Evolutionary conservation across 345 rosid genomes (phyloP).

Genomic region (Dipteronia dyeriana): DNA sequence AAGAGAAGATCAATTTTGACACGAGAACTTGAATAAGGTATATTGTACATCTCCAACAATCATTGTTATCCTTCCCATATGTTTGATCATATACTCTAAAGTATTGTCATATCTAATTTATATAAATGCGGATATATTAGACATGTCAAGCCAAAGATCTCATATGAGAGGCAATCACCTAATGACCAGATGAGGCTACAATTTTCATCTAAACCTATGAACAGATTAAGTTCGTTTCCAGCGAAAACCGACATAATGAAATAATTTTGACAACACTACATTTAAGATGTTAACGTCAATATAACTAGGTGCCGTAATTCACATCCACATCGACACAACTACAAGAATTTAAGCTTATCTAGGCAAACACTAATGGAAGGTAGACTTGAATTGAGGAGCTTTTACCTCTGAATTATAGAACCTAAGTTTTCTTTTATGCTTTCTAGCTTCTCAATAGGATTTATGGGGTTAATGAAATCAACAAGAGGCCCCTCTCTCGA

Average conservation of each 20-base stretch:
- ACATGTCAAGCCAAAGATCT: neutral
- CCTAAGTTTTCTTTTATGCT: constrained; percentile 66
- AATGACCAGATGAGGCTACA: neutral
- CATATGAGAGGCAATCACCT: neutral
- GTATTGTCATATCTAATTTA: neutral
- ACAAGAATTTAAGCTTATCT: neutral
- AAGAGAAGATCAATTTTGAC: neutral
- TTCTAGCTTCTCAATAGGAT: constrained; percentile 87
- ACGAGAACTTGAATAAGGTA: too few species aligned
- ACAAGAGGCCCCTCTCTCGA: constrained; percentile 75
- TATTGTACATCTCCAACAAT: too few species aligned
- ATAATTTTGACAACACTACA: neutral
- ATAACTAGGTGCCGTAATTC: neutral
- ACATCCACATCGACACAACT: neutral
- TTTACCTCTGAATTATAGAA: constrained; percentile 84
- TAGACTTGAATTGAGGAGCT: too few species aligned
- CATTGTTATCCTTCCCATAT: neutral
- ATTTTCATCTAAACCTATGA: neutral
- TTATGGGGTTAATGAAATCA: constrained; percentile 80
- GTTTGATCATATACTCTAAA: neutral
- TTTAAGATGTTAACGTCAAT: neutral
- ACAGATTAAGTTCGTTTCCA: neutral
- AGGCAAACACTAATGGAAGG: neutral
- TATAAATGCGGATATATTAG: neutral
- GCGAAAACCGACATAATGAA: neutral